Evolutionary conservation across 164 flowering plant species (phyloP), one percentile per base, ranked within the genome.

Genomic region (Nymphaea thermarum): DNA sequence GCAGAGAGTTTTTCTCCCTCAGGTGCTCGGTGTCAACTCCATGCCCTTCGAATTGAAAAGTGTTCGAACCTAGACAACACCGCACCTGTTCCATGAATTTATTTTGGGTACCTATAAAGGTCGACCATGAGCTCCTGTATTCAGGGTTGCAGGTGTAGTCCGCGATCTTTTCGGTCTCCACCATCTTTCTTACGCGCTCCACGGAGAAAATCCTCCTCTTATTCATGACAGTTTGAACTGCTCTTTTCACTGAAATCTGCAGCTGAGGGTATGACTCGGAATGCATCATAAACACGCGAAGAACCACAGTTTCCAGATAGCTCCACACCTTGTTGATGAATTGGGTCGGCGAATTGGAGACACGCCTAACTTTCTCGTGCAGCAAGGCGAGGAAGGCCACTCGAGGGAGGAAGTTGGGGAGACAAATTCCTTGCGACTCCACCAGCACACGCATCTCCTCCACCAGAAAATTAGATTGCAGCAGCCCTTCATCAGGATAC

Each of bases 401-500:
- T 6, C 73, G 73, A 6, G 79, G 79, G 3, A 81, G 74, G 71
- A 81, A 79, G 66, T 81, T 77, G 3, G 84, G 82, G 4, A 81
- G 75, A 25, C 73, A 71, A 62, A 81, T 73, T 4, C 82, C 77
- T 60, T 81, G 77, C 2, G 77, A 16, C 42, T 77, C 82, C 57
- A 73, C 77, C 15, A 81, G 42, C 15, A 75, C 67, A 1, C 43
- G 42, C 4, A 77, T 74, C 57, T 79, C 80, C n/a, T 70, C 77
- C 76, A 78, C 66, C 44, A 80, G 17, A 43, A 80, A 80, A 6
- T 57, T 12, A 41, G 6, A 14, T 11, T 43, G 43, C 6, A 1
- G 5, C 2, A 15, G 42, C 4, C 43, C 36, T 0, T 65, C 43
- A 2, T 67, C 71, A 1, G 25, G 6, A 3, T 42, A 45, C 41